phyloP scores from a whole-genome alignment of 495 filamentous ascomycete genomes.

The Penicillium ucsense region DNA sequence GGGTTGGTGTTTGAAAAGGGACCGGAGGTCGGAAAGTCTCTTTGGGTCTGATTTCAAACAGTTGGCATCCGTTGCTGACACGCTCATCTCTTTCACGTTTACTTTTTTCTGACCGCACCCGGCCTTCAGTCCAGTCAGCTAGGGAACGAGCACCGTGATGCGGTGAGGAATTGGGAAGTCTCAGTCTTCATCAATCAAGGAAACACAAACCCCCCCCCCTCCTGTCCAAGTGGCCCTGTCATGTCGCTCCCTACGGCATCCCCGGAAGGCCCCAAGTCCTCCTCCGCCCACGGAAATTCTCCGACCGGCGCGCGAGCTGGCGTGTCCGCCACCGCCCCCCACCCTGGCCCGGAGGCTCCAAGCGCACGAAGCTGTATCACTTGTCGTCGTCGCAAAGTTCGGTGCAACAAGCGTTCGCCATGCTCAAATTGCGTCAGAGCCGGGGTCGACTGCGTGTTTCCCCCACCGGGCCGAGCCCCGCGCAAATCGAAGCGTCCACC shows the following conservation, averaged over 20 bases:
- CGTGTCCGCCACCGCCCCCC: constrained; percentile 11
- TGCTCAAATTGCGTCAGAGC: constrained; percentile 78
- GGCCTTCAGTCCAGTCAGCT: too few species aligned
- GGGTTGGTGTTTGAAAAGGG: too few species aligned
- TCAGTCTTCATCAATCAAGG: too few species aligned
- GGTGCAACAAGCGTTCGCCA: constrained; percentile 75
- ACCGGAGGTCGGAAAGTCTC: too few species aligned
- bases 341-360: constrained; percentile 7
- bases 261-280: constrained; percentile 10
- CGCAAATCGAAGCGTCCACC: constrained; percentile 55
- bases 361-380: constrained; percentile 74
- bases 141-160: too few species aligned
- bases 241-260: constrained; percentile 26
- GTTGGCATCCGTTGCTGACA: too few species aligned
- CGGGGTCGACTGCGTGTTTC: constrained; percentile 74
- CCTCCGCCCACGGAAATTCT: constrained; percentile 14
- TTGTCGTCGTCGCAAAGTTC: constrained; percentile 75
- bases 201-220: too few species aligned
- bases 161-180: too few species aligned
- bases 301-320: constrained; percentile 5
- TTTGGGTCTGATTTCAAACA: too few species aligned
- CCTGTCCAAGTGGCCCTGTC: not conserved
- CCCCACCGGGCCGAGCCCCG: constrained; percentile 71
- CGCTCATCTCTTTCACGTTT: too few species aligned
- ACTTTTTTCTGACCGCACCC: too few species aligned